phyloP scores from a whole-genome alignment of 371 early-diverging fungal genomes.

The Zychaea mexicana region DNA sequence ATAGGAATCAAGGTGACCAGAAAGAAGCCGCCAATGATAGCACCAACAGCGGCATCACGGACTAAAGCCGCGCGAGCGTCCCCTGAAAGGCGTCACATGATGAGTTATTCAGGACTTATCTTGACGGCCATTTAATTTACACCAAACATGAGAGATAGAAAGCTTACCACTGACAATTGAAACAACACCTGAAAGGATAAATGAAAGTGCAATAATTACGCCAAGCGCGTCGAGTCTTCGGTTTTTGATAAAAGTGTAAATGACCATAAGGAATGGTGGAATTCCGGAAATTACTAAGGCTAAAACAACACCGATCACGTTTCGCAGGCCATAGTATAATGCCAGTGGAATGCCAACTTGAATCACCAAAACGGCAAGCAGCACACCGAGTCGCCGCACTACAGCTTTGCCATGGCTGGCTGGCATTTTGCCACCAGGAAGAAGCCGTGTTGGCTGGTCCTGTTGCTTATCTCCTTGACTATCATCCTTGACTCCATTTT shows the following conservation, averaged over 20 bases:
- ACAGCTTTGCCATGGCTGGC: background rate
- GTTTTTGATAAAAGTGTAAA: slow-evolving; percentile 20
- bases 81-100: no score
- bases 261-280: slow-evolving; percentile 39
- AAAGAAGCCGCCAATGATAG: slow-evolving; percentile 43
- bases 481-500: no score
- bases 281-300: slow-evolving; percentile 51
- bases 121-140: background rate
- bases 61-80: slow-evolving; percentile 45
- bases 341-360: slow-evolving; percentile 35
- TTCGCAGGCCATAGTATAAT: slow-evolving; percentile 36
- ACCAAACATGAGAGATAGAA: background rate
- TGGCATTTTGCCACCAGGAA: background rate
- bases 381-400: background rate
- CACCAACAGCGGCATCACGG: slow-evolving; percentile 45
- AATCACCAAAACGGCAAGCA: slow-evolving; percentile 15
- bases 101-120: background rate
- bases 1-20: slow-evolving; percentile 45
- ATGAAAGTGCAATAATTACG: slow-evolving; percentile 34
- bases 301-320: slow-evolving; percentile 22
- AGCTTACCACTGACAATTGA: slow-evolving; percentile 38
- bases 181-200: slow-evolving; percentile 41
- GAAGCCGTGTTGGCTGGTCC: background rate
- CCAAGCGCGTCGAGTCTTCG: slow-evolving; percentile 42
- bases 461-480: background rate